Conservation (phyloP, 73 alveolate genomes). For the Diophrys sp. region DNA sequence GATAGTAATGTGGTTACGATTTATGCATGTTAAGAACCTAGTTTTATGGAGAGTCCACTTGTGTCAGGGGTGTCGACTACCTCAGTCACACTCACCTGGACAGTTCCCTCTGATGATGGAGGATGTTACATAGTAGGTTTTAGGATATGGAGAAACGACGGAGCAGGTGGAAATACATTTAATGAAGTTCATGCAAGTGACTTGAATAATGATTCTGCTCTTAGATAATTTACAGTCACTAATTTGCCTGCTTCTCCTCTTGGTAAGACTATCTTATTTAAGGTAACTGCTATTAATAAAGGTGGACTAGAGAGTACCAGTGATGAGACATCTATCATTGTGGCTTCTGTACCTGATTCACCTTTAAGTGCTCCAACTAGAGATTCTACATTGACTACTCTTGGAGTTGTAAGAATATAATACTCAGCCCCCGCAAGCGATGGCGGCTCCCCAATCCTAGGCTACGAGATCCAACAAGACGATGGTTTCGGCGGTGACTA, state of each 20-base stretch:
- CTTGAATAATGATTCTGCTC: constrained; percentile 15
- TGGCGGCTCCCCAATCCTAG: constrained; percentile 73
- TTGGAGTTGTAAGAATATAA: constrained; percentile 11
- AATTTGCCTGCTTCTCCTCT: constrained; percentile 41
- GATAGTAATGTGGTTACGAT: background rate
- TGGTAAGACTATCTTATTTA: constrained; percentile 21
- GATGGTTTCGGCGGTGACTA: constrained; percentile 48
- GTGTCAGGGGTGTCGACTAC: constrained; percentile 19
- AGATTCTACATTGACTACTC: background rate
- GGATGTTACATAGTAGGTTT: constrained; percentile 65
- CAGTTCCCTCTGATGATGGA: constrained; percentile 60
- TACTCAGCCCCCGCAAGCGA: constrained; percentile 58
- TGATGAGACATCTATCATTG: background rate
- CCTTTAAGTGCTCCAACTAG: background rate
- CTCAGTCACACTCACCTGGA: constrained; percentile 46
- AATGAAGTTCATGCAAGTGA: constrained; percentile 11
- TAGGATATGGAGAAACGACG: constrained; percentile 55
- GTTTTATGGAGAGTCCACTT: constrained; percentile 21
- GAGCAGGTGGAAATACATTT: constrained; percentile 14
- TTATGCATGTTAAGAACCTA: constrained; percentile 51
- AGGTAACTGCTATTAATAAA: background rate
- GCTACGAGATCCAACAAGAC: constrained; percentile 39
- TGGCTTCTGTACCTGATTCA: background rate
- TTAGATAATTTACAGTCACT: constrained; percentile 31
- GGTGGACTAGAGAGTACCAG: constrained; percentile 7